Evolutionary conservation across 768 basidiomycete genomes (phyloP), one percentile per base, ranked within the genome.

Genomic region (Piloderma croceum): DNA sequence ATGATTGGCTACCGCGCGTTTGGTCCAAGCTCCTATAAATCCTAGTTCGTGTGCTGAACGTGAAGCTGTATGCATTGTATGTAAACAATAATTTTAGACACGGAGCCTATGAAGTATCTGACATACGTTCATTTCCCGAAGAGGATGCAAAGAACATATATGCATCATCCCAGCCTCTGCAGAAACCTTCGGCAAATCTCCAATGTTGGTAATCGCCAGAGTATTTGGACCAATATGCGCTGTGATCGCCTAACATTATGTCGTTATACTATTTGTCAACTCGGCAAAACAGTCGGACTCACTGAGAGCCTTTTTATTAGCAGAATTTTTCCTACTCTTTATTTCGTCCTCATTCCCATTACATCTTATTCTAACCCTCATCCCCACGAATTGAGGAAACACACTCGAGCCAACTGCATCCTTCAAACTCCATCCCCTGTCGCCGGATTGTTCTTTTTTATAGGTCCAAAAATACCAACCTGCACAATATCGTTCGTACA

Each of bases 401-500:
- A 83, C 75, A 6, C 79, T 81, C 3, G 68, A 70, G 19, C 66
- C 67, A 2, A 76, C 71, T 0, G 83, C 81, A 57, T 88, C 80
- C 42, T 70, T 66, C 25, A 83, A 73, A 21, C 76, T 76, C 89
- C 88, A 90, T 1, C 87, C 87, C 4, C 63, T 70, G 61, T 90
- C 88, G 40, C 79, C 78, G 3, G 56, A 58, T 4, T 62, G 54
- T 36, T 78, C 71, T 58, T 89, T 87, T 67, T 80, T 88, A 54
- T 78, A 83, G 25, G 84, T 88, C 89, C 89, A 89, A 56, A 84
- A 90, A 64, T 81, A 90, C 73, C 76, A 84, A 4, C 89, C 89
- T 1, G 74, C 77, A 43, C 84, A 82, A 24, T 61, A 49, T 34
- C 60, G 56, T 42, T 88, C 84, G 44, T 74, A 90, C 27, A 85